Evolutionary conservation across 257 asterid genomes (phyloP).

Genomic region (Nicotiana paniculata): DNA sequence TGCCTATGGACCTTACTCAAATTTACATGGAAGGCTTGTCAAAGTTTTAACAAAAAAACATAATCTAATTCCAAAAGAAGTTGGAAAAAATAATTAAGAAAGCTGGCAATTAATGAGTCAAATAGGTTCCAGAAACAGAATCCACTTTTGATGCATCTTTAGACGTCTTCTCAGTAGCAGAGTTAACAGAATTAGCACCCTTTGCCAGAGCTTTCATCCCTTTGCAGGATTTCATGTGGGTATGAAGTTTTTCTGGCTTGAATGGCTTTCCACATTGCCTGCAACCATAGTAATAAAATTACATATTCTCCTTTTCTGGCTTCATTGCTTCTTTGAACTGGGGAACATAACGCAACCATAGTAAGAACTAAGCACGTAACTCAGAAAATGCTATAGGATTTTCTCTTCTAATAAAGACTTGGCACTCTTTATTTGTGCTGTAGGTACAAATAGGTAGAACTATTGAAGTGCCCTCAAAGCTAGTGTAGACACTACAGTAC

Average conservation of each 20-base stretch:
- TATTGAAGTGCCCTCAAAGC: no score
- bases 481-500: no score
- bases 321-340: no score
- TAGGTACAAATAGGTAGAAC: no score
- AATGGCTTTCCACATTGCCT: conserved; percentile 84
- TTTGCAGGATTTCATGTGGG: conserved; percentile 84
- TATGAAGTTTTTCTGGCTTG: conserved; percentile 76
- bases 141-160: conserved; percentile 13
- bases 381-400: no score
- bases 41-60: background rate
- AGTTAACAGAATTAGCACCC: conserved; percentile 17
- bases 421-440: no score
- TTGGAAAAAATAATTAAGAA: background rate
- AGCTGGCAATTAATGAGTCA: conserved; percentile 25
- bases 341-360: no score
- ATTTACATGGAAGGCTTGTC: conserved; percentile 15
- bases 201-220: conserved; percentile 52
- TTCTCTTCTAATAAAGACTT: no score
- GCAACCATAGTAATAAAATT: conserved; percentile 1
- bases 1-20: conserved; percentile 4
- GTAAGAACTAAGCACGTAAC: no score
- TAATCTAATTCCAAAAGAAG: background rate
- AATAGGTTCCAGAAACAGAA: conserved; percentile 29
- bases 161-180: conserved; percentile 25
- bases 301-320: background rate